Base-by-base conservation (phyloP, 116 monocot species). In the Trichopus zeylanicus region DNA sequence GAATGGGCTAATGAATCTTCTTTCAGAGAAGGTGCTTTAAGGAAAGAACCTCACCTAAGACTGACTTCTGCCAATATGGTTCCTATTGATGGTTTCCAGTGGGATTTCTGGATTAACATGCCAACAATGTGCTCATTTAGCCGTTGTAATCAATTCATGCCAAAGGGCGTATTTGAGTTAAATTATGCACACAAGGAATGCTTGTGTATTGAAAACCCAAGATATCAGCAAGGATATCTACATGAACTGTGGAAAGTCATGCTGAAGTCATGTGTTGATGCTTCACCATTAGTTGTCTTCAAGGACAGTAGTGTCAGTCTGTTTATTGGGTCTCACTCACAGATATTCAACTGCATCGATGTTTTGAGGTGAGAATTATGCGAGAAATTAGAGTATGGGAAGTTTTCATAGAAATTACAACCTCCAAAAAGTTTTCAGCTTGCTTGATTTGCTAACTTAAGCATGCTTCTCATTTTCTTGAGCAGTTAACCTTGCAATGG, bases 301-400 rank as follows among this genome's bases (percentile, higher is more conserved):
- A 73, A 74, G 67, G 72, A 86, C 76, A 83, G 67, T 19, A 69
- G 66, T 25, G 46, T 83, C 29, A 38, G 51, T 37, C 16, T 95
- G 38, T 81, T 83, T 46, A 86, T 95, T 70, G 95, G 95, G 61
- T 86, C 95, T 49, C 95, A 89, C 67, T 83, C 95, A 55, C 78
- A 74, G 54, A 69, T 74, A 48, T 89, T 95, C 63, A 67, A 81
- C 19, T 81, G 80, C 46, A 57, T 89, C 33, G 75, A 89, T 86
- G 95, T 69, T 57, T 28, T 59, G 4, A 83, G 80, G 89, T 94
- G 23, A 42, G 42, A 3, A 16, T 42, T 42, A 42, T n/a, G 13
- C n/a, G 13, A 42, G 4, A 4, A 33, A n/a, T n/a, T n/a, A 33
- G 32, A 8, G 8, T 33, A 33, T 33, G 8, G 4, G 32, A 33